Conservation (phyloP, 768 basidiomycete genomes). For the Coprinopsis sp. region DNA sequence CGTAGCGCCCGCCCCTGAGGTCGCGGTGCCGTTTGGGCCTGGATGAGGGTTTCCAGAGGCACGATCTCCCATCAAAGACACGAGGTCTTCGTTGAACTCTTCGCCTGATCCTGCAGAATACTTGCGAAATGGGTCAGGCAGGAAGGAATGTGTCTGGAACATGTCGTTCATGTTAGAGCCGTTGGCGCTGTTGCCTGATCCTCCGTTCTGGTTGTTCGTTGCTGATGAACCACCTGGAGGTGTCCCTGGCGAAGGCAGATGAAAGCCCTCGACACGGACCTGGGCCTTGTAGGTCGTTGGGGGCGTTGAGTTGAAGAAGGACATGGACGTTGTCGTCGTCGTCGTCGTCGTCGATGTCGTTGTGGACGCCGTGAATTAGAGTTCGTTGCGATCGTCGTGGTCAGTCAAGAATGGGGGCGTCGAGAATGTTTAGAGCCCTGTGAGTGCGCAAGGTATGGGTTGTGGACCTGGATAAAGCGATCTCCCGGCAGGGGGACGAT, state of each 20-base stretch:
- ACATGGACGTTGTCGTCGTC: conserved; percentile 20
- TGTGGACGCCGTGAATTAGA: neutral
- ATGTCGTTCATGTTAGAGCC: conserved; percentile 34
- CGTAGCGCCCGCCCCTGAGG: conserved; percentile 3
- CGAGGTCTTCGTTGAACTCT: conserved; percentile 70
- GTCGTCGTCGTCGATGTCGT: neutral
- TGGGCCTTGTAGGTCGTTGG: conserved; percentile 48
- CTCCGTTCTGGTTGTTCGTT: conserved; percentile 15
- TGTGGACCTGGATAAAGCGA: neutral
- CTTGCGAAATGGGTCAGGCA: conserved; percentile 54
- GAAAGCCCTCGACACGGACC: conserved; percentile 72
- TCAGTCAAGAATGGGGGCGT: no score
- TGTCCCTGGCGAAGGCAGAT: conserved; percentile 43
- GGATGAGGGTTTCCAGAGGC: conserved; percentile 9
- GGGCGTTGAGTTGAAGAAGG: conserved; percentile 29
- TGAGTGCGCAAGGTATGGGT: neutral
- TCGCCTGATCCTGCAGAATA: conserved; percentile 28
- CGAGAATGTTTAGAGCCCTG: no score
- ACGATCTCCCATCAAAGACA: conserved; percentile 44
- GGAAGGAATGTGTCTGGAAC: conserved; percentile 38
- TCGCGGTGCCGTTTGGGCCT: conserved; percentile 9
- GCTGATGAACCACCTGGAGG: conserved; percentile 17
- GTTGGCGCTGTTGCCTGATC: conserved; percentile 22
- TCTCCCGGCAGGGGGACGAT: neutral
- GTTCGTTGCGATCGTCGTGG: no score